Evolutionary conservation across 257 asterid species (phyloP), one percentile per base, ranked within the genome.

Genomic region (Apocynum venetum): DNA sequence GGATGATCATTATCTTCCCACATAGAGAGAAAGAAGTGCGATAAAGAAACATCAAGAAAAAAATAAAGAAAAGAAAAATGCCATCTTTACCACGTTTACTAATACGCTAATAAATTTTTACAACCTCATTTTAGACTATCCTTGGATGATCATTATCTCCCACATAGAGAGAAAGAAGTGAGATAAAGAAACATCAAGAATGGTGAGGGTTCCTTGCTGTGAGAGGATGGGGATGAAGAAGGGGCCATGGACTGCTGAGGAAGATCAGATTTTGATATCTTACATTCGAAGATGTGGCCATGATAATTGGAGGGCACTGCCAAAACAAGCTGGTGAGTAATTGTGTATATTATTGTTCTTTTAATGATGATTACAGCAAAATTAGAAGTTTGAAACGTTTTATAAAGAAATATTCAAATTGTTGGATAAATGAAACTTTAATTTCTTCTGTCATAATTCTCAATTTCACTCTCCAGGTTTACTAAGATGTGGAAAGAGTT

Each of bases 231-330:
- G 88, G 31, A 13, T 79, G 78, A 84, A 82, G 80, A 84, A 82
- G 20, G 88, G 88, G 53, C 84, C 85, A 55, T 84, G 88, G 88
- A 84, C 88, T 12, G 76, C 74, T 12, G 88, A 82, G 76, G 88
- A 84, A 80, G 88, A 84, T 77, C 84, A 78, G 36, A 82, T 84
- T 46, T 64, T 84, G 73, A 65, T 74, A 71, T 73, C 85, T 73
- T 84, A 65, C 49, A 63, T 84, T 60, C 80, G 77, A 9, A 74
- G 47, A 43, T 79, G 73, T 72, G 88, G 88, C 36, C 88, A 84
- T 71, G 85, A 84, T 51, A 84, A 84, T 79, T 84, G 88, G 88
- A 79, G 88, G 66, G 88, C 88, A 35, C 84, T 84, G 1, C 88
- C 88, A 8, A 84, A 71, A 74, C 85, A 73, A 71, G 88, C 87